Evolutionary conservation across 345 rosid genomes (phyloP).

Genomic region (Gossypium thurberi): DNA sequence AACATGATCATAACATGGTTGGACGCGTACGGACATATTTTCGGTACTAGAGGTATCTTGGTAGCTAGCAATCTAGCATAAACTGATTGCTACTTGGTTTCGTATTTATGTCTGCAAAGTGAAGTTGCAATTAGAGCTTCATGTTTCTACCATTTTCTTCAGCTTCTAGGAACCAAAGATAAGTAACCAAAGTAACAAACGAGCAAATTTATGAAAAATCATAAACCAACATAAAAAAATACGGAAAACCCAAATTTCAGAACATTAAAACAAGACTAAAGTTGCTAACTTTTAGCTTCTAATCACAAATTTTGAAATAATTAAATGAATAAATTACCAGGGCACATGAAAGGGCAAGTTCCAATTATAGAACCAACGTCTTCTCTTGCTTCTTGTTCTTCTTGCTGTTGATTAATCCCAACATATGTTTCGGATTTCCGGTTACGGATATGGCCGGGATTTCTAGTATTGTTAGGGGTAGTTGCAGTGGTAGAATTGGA

Average conservation of each 20-base stretch:
- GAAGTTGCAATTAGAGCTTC: background rate
- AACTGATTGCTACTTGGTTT: background rate
- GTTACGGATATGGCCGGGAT: background rate
- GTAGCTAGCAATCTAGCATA: background rate
- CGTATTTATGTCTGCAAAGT: background rate
- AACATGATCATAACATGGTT: too few relatives aligned
- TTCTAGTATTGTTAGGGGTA: background rate
- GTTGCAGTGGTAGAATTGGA: background rate
- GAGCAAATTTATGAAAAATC: background rate
- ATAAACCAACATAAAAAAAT: background rate
- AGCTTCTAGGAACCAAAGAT: background rate
- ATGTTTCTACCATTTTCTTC: background rate
- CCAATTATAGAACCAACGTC: slow-evolving; percentile 38
- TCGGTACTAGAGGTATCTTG: too few relatives aligned
- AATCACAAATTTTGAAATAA: background rate
- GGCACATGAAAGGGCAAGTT: slow-evolving; percentile 86
- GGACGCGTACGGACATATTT: too few relatives aligned
- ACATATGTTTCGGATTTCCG: slow-evolving; percentile 9
- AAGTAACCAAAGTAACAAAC: background rate
- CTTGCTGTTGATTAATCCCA: background rate
- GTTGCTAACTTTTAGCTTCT: background rate
- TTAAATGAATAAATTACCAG: slow-evolving; percentile 37
- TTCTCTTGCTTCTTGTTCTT: background rate
- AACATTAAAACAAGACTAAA: background rate
- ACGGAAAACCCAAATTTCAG: background rate